phyloP scores from a whole-genome alignment of 2,329 filamentous ascomycete genomes.

The Exophiala xenobiotica region DNA sequence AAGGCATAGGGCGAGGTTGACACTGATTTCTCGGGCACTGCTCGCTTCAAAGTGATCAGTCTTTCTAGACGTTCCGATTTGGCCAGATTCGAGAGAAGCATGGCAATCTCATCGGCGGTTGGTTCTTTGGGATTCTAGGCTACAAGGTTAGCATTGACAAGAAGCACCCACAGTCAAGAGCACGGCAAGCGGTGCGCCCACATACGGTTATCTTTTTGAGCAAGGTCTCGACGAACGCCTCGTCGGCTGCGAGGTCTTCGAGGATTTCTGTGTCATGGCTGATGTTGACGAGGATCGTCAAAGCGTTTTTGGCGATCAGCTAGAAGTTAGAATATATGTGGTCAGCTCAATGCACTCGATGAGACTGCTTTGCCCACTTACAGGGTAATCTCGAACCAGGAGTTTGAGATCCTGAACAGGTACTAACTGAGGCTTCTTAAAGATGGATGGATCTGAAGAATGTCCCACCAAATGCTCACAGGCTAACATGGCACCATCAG shows the following conservation, averaged over 20 bases:
- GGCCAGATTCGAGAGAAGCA: constrained; percentile 88
- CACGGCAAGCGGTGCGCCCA: not conserved
- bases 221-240: constrained; percentile 74
- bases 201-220: constrained; percentile 69
- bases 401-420: constrained; percentile 87
- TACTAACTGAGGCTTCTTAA: constrained; percentile 75
- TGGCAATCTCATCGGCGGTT: constrained; percentile 80
- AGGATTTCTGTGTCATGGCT: constrained; percentile 75
- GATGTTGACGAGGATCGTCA: constrained; percentile 75
- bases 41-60: constrained; percentile 67
- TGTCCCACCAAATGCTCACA: constrained; percentile 85
- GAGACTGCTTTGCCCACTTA: constrained; percentile 44
- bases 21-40: constrained; percentile 51
- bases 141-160: not conserved
- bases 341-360: not conserved
- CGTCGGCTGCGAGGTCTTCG: constrained; percentile 70
- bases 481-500: constrained; percentile 50
- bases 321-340: constrained; percentile 37
- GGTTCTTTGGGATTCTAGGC: constrained; percentile 59
- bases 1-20: constrained; percentile 65
- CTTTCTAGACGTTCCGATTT: constrained; percentile 74
- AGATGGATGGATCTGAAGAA: constrained; percentile 71
- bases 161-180: not conserved
- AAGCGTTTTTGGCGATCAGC: constrained; percentile 88
- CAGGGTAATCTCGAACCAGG: constrained; percentile 76